A percentile compares a stretch with the other conserved stretches of the same genome.
phyloP scores from a whole-genome alignment of 805 yeast species.

The Nakazawaea ernobii region DNA sequence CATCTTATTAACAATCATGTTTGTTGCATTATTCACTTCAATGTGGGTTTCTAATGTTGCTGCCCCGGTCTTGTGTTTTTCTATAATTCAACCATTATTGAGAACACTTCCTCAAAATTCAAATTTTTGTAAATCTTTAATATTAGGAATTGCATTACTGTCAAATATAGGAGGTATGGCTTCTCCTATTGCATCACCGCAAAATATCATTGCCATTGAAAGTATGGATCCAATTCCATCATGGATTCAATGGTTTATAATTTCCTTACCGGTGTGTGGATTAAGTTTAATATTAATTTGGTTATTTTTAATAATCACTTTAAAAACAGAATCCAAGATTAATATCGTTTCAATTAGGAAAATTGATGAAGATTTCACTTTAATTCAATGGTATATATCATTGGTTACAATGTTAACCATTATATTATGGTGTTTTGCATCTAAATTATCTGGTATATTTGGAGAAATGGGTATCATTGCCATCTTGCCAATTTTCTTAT shows the following conservation, averaged over 20 bases:
- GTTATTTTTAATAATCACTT: constrained; percentile 62
- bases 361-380: constrained; percentile 60
- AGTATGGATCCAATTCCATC: constrained; percentile 77
- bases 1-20: constrained; percentile 76
- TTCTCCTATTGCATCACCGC: constrained; percentile 96
- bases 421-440: constrained; percentile 83
- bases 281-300: constrained; percentile 64
- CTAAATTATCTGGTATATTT: constrained; percentile 60
- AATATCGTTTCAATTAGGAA: constrained; percentile 56
- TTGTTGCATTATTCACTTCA: constrained; percentile 76
- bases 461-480: constrained; percentile 99
- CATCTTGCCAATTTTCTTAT: constrained; percentile 79
- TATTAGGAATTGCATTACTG: constrained; percentile 88
- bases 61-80: constrained; percentile 89
- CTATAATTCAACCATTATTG: constrained; percentile 85
- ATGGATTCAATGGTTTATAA: constrained; percentile 93
- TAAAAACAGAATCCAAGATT: constrained; percentile 46
- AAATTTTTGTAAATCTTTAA: constrained; percentile 74
- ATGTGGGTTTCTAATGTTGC: constrained; percentile 98
- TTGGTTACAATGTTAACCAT: constrained; percentile 68
- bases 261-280: constrained; percentile 75
- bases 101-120: constrained; percentile 78
- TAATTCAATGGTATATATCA: constrained; percentile 71
- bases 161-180: constrained; percentile 96
- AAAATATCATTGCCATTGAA: constrained; percentile 85